Evolutionary conservation across 176 grass and related monocot genomes (phyloP).

Genomic region (Zoysia pacifica): DNA sequence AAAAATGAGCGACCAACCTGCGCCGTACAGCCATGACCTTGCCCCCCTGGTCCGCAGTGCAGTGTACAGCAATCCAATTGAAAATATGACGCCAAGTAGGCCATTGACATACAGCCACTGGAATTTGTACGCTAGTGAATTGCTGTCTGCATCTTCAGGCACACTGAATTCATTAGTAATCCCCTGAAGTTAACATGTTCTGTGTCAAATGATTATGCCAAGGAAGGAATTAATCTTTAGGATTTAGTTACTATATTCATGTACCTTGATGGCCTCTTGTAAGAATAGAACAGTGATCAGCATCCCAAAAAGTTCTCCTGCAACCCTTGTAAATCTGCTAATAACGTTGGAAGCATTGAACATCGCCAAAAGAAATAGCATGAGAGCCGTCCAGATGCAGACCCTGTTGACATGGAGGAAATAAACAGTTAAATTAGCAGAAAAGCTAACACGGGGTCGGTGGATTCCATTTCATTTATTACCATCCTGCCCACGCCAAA

Average conservation of each 20-base stretch:
- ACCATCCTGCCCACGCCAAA: slow-evolving; percentile 98
- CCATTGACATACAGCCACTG: slow-evolving; percentile 88
- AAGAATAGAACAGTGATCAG: slow-evolving; percentile 88
- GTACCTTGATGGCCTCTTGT: slow-evolving; percentile 88
- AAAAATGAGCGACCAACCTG: slow-evolving; percentile 53
- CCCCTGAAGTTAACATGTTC: slow-evolving; percentile 44
- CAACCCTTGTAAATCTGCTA: slow-evolving; percentile 91
- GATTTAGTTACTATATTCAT: slow-evolving; percentile 4
- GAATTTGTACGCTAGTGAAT: slow-evolving; percentile 50
- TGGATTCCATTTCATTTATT: slow-evolving; percentile 27
- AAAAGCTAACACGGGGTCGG: slow-evolving; percentile 21
- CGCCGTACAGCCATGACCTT: slow-evolving; percentile 71
- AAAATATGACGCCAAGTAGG: slow-evolving; percentile 75
- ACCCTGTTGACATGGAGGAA: slow-evolving; percentile 59
- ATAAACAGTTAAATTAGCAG: slow-evolving; percentile 3
- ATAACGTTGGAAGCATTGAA: slow-evolving; percentile 82
- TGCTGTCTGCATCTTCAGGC: slow-evolving; percentile 51
- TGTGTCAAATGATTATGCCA: neutral
- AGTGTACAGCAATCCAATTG: slow-evolving; percentile 74
- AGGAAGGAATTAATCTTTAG: neutral
- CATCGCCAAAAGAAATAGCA: slow-evolving; percentile 77
- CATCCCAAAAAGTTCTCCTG: slow-evolving; percentile 98
- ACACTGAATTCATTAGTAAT: slow-evolving; percentile 73
- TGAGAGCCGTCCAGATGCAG: slow-evolving; percentile 88
- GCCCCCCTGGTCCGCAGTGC: slow-evolving; percentile 64